phyloP scores from a whole-genome alignment of 257 asterid genomes.

The Forsythia viridissima region DNA sequence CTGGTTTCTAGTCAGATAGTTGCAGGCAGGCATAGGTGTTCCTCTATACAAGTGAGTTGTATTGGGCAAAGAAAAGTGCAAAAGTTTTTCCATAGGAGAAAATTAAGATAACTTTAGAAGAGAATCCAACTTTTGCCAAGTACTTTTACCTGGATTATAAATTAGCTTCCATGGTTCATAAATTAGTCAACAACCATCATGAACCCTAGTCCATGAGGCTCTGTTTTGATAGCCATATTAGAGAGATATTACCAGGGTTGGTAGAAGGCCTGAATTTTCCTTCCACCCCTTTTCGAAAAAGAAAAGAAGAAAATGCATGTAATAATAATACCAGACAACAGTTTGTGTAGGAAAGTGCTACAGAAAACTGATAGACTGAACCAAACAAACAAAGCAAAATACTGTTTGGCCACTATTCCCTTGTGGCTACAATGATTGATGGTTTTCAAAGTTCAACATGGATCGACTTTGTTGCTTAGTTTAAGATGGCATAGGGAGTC shows the following conservation, averaged over 20 bases:
- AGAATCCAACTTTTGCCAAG: not conserved
- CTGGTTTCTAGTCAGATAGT: not conserved
- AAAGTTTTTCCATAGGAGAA: not conserved
- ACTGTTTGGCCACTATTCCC: not conserved
- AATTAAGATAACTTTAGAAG: not conserved
- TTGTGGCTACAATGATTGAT: not conserved
- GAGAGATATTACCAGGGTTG: not conserved
- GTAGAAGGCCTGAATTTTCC: not conserved
- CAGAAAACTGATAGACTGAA: not conserved
- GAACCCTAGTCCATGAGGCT: not conserved
- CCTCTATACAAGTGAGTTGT: not conserved
- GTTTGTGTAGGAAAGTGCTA: not conserved
- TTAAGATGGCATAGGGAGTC: not conserved
- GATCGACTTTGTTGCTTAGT: not conserved
- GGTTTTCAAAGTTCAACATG: not conserved
- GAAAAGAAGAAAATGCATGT: not conserved
- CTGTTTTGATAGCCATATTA: not conserved
- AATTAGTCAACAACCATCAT: not conserved
- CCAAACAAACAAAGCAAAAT: not conserved
- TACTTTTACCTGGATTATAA: not conserved
- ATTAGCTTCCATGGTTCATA: not conserved
- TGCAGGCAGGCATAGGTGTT: not conserved
- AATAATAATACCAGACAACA: not conserved
- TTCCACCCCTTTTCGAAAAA: not conserved
- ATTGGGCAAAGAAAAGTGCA: not conserved